Conservation (phyloP, 116 monocot species). For the Trichopus zeylanicus region DNA sequence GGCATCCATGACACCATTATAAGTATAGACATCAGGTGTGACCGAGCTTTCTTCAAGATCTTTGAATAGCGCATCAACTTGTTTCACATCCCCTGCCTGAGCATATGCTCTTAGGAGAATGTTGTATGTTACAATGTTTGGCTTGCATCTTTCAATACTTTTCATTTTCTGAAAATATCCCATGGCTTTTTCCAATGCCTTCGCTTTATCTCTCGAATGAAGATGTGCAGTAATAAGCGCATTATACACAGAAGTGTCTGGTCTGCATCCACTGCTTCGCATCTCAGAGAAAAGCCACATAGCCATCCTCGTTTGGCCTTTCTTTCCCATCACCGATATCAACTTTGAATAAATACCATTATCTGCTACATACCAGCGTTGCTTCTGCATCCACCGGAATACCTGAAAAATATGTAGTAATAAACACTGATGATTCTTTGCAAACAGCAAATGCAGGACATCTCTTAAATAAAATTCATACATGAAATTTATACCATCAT, state of each 20-base stretch:
- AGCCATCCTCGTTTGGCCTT: constrained; percentile 93
- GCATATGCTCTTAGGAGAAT: constrained; percentile 89
- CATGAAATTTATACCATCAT: no score
- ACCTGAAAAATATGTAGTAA: constrained; percentile 32
- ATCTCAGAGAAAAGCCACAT: constrained; percentile 99
- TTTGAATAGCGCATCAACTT: constrained; percentile 69
- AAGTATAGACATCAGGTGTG: constrained; percentile 74
- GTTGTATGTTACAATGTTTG: constrained; percentile 85
- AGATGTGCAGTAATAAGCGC: constrained; percentile 85
- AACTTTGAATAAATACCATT: constrained; percentile 93
- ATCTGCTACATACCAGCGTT: constrained; percentile 91
- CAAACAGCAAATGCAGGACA: not conserved
- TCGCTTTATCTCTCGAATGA: constrained; percentile 67
- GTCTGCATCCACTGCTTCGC: constrained; percentile 85
- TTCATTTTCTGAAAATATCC: constrained; percentile 95
- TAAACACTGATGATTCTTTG: not conserved
- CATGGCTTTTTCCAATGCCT: constrained; percentile 73
- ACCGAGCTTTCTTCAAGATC: constrained; percentile 66
- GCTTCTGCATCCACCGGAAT: constrained; percentile 98
- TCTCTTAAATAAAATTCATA: no score
- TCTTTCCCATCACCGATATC: constrained; percentile 94
- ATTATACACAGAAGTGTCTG: constrained; percentile 94
- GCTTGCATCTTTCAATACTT: constrained; percentile 73
- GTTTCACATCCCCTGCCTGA: constrained; percentile 61
- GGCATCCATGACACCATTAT: constrained; percentile 91